A percentile compares a stretch with the other conserved stretches of the same genome.
Conservation (phyloP, 2,329 filamentous ascomycete genomes). For the Didymella exigua region DNA sequence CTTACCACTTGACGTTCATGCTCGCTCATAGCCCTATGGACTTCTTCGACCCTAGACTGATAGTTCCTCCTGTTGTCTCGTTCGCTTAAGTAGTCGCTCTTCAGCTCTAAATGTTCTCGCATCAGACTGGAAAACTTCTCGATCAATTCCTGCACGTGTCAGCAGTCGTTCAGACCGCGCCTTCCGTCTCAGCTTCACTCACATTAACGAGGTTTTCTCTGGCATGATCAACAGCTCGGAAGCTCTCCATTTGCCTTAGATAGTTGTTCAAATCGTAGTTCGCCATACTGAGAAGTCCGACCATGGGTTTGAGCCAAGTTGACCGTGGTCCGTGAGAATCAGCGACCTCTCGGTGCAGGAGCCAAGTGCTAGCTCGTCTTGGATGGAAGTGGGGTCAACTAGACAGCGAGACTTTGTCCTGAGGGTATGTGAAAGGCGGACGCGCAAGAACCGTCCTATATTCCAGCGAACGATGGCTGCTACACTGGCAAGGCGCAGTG, state of each 20-base stretch:
- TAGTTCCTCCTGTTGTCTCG: slow-evolving; percentile 39
- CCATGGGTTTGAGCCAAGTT: slow-evolving; percentile 1
- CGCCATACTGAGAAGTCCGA: slow-evolving; percentile 18
- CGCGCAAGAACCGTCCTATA: neutral
- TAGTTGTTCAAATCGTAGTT: slow-evolving; percentile 30
- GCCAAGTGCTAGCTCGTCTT: slow-evolving; percentile 1
- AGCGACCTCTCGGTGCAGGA: neutral
- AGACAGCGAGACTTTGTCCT: neutral
- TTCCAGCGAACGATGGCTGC: neutral
- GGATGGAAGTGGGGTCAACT: slow-evolving; percentile 3
- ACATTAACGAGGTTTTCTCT: slow-evolving; percentile 44
- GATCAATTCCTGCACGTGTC: slow-evolving; percentile 38
- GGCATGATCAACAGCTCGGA: slow-evolving; percentile 45
- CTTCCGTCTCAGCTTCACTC: neutral
- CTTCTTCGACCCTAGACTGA: slow-evolving; percentile 33
- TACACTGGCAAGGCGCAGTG: slow-evolving; percentile 9
- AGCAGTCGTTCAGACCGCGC: slow-evolving; percentile 25
- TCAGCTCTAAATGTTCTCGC: slow-evolving; percentile 34
- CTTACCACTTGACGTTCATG: slow-evolving; percentile 36
- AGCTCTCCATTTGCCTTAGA: slow-evolving; percentile 38
- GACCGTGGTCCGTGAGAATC: neutral
- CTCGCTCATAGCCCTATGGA: slow-evolving; percentile 25
- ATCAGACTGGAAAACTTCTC: slow-evolving; percentile 33
- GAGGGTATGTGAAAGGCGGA: neutral
- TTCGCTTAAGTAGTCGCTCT: slow-evolving; percentile 42